Base-by-base conservation (phyloP, 768 basidiomycete species). In the Royoungia palumana region DNA sequence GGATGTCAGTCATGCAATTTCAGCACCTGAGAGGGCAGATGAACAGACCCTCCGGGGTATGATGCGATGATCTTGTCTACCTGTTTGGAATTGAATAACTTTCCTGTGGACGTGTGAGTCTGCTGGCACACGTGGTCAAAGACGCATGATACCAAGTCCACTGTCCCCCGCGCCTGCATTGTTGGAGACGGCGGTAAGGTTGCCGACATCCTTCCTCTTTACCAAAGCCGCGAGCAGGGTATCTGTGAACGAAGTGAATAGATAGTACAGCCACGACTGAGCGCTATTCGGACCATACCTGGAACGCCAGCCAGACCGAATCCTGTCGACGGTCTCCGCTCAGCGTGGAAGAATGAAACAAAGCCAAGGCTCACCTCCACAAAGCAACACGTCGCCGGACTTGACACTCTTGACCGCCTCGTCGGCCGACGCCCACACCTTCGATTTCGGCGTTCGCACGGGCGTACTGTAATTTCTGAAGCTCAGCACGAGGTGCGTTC, bases 281-380 rank as follows among this genome's bases (percentile, higher is more conserved):
- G 4, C 16, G 20, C 16, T 25, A 30, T 34, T 12, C 2, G 24
- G 14, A 37, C 39, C 72, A 35, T 38, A 89, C 89, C 87, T 60
- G 93, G 91, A 39, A 92, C 87, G 25, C 93, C 94, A 56, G 89
- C 89, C 44, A 90, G 72, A 38, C 93, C 93, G 60, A 96, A 96
- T 22, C 93, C 92, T 92, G 58, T 14, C 35, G 10, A 58, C 25
- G 38, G 27, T 34, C 16, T 44, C 42, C 42, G 7, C 30, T 30
- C 14, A 32, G 36, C 16, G 12, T 34, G 20, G 6, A 24, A 12
- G 12, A 41, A 16, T 19, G 30, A n/a, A 40, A 11, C 17, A 12
- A 38, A 49, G 50, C 8, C 3, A 16, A 17, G 13, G 53, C 83
- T 54, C 56, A 92, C 92, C 92, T 73, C 85, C 91, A 56, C 86